Conservation (phyloP, 1,139 yeast genomes). For the Blastobotrys indianensis region DNA sequence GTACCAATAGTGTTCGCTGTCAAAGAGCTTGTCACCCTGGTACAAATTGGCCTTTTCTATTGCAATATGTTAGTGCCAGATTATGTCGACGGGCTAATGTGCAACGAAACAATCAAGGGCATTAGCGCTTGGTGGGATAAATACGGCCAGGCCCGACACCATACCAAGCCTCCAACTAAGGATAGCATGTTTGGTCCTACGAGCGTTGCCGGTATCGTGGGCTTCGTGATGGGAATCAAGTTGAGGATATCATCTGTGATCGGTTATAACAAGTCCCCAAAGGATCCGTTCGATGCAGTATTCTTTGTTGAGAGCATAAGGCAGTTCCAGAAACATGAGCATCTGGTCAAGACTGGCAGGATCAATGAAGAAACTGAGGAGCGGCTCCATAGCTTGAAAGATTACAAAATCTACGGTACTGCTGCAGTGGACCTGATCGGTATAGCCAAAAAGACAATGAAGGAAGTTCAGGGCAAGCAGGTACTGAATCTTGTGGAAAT, state of each 20-base stretch:
- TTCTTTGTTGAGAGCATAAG: conserved; percentile 53
- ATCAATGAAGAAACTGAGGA: conserved; percentile 61
- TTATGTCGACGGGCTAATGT: conserved; percentile 78
- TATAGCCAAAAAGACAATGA: conserved; percentile 67
- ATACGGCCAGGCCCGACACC: conserved; percentile 59
- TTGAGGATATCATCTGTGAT: conserved; percentile 59
- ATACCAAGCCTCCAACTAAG: conserved; percentile 39
- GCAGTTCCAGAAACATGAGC: conserved; percentile 64
- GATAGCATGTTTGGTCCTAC: conserved; percentile 57
- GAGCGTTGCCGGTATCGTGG: conserved; percentile 61
- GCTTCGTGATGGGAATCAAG: conserved; percentile 61
- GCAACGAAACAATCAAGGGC: conserved; percentile 70
- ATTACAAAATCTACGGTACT: conserved; percentile 34
- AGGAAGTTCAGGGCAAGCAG: conserved; percentile 50
- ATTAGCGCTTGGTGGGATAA: conserved; percentile 76
- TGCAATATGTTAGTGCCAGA: conserved; percentile 65
- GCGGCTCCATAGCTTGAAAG: conserved; percentile 54
- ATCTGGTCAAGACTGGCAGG: conserved; percentile 50
- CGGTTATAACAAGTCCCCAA: conserved; percentile 67
- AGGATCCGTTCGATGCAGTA: conserved; percentile 80
- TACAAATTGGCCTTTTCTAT: conserved; percentile 73
- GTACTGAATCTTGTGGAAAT: conserved; percentile 41
- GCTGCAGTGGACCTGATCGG: conserved; percentile 48
- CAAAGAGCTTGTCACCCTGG: conserved; percentile 62
- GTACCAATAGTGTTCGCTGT: conserved; percentile 63